A percentile compares a stretch with the other conserved stretches of the same genome.
These are phyloP conservation scores for Phlebiopsis gigantea DNA, from an alignment of 768 basidiomycete species.

Conservation along the genomic window DNA sequence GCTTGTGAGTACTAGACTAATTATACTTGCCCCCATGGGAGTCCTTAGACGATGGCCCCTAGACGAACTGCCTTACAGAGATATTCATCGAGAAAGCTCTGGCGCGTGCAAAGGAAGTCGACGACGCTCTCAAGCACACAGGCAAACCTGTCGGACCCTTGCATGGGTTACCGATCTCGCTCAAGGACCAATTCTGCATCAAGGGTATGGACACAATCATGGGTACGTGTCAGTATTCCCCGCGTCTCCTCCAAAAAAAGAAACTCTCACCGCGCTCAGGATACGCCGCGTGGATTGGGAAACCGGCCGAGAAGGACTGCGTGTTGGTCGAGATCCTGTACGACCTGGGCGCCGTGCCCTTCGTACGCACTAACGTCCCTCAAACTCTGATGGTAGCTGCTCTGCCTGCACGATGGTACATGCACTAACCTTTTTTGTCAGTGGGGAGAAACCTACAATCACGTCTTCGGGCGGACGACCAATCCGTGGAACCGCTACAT, in stretches of 20 bases:
- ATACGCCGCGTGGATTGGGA: constrained; percentile 51
- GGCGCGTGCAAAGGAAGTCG: constrained; percentile 36
- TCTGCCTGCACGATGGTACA: background rate
- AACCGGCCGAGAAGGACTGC: constrained; percentile 39
- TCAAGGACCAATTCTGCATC: constrained; percentile 49
- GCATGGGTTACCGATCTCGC: constrained; percentile 41
- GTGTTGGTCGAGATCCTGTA: constrained; percentile 49
- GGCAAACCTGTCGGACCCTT: constrained; percentile 41
- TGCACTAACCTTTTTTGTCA: constrained; percentile 21
- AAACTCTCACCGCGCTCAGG: constrained; percentile 26
- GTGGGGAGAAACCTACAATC: constrained; percentile 78
- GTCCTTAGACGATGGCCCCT: background rate
- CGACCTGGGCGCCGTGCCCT: constrained; percentile 53
- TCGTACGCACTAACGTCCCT: constrained; percentile 51
- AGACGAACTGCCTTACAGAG: constrained; percentile 49
- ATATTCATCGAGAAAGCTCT: constrained; percentile 42
- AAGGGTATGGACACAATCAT: constrained; percentile 58
- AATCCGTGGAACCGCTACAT: constrained; percentile 72
- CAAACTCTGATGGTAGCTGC: constrained; percentile 46
- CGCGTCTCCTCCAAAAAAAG: background rate
- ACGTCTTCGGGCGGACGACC: constrained; percentile 71
- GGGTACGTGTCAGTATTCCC: constrained; percentile 28
- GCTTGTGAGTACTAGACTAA: constrained; percentile 29
- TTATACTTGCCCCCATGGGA: too few species aligned
- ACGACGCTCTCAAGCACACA: constrained; percentile 32